phyloP scores from a whole-genome alignment of 2,329 filamentous ascomycete genomes.

The Penicillium sp. region DNA sequence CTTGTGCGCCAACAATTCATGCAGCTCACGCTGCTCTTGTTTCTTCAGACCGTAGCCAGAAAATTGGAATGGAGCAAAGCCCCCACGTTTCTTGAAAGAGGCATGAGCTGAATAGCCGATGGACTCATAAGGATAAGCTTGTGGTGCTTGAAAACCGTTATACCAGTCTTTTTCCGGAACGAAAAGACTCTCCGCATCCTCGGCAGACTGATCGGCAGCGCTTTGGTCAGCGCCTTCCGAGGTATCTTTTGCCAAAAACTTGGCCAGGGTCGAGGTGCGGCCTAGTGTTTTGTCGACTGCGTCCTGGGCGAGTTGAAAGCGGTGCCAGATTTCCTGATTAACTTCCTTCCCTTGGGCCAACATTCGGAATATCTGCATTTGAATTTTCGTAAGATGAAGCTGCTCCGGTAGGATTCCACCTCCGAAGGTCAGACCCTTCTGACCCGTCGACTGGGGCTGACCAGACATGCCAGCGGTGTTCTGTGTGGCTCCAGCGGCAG shows the following conservation, averaged over 20 bases:
- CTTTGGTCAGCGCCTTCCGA: slow-evolving; percentile 37
- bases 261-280: too few relatives aligned
- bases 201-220: slow-evolving; percentile 36
- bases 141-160: slow-evolving; percentile 74
- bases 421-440: slow-evolving; percentile 32
- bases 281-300: too few relatives aligned
- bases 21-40: slow-evolving; percentile 78
- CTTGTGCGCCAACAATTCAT: slow-evolving; percentile 85
- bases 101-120: slow-evolving; percentile 15
- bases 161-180: slow-evolving; percentile 50
- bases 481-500: slow-evolving; percentile 29
- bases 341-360: slow-evolving; percentile 67
- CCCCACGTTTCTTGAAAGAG: slow-evolving; percentile 3
- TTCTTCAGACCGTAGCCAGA: slow-evolving; percentile 83
- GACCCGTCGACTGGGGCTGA: slow-evolving; percentile 23
- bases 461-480: slow-evolving; percentile 22
- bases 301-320: too few relatives aligned
- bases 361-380: slow-evolving; percentile 88
- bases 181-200: slow-evolving; percentile 39
- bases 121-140: too few relatives aligned
- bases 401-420: slow-evolving; percentile 68
- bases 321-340: neutral
- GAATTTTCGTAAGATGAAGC: slow-evolving; percentile 73
- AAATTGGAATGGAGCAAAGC: slow-evolving; percentile 89
- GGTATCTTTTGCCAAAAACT: too few relatives aligned